These are phyloP conservation scores for Bryoerythrophyllum caledonicum DNA, from an alignment of 225 moss, liverwort and hornwort species.

Conservation along the genomic window DNA sequence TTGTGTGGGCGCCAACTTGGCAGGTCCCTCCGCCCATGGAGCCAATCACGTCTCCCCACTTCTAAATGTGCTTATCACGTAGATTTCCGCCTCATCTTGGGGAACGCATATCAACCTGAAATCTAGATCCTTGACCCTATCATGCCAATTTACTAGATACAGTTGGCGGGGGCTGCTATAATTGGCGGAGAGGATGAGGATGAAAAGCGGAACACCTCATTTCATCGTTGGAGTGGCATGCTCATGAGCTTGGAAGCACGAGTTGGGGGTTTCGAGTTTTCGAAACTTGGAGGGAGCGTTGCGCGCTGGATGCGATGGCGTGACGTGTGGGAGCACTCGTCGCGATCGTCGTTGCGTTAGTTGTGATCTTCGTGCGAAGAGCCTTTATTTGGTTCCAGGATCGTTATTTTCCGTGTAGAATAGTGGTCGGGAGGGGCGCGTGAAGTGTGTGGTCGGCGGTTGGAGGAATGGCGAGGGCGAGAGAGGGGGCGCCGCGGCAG, in stretches of 20 bases:
- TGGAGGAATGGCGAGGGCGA: conserved; percentile 30
- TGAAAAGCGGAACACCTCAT: neutral
- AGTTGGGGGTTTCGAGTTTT: conserved; percentile 23
- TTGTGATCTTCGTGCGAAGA: neutral
- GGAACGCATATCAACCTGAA: rapidly evolving
- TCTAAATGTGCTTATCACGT: rapidly evolving
- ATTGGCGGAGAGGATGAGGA: conserved; percentile 31
- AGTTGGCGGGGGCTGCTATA: conserved; percentile 20
- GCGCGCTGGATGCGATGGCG: conserved; percentile 8
- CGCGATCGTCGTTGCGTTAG: neutral
- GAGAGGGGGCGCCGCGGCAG: conserved; percentile 9
- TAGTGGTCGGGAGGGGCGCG: conserved; percentile 13
- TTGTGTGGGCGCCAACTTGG: neutral
- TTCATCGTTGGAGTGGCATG: neutral
- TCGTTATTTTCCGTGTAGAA: conserved; percentile 15
- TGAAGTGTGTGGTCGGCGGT: conserved; percentile 10
- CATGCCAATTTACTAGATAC: neutral
- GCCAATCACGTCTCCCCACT: conserved; percentile 20
- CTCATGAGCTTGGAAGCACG: neutral
- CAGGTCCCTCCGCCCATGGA: conserved; percentile 11
- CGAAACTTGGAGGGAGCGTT: conserved; percentile 26
- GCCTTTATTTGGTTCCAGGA: neutral
- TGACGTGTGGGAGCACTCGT: neutral
- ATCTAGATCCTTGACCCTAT: rapidly evolving
- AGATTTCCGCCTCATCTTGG: neutral